Conservation (phyloP, 352 stramenopile species). For the Halophytophthora polymorphica region DNA sequence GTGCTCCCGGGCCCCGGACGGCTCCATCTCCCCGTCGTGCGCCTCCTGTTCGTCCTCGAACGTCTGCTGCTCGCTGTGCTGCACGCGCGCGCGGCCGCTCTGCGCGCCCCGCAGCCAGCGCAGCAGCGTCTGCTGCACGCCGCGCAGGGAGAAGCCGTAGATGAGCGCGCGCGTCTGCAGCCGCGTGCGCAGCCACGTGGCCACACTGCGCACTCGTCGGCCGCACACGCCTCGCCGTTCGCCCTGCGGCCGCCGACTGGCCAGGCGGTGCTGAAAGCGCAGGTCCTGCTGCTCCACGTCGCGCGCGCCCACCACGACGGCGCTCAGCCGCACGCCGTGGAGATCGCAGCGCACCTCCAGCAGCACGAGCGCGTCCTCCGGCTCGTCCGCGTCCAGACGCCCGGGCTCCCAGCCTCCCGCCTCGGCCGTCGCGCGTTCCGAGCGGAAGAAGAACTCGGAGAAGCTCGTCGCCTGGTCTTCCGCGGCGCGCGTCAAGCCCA, state of each 20-base stretch:
- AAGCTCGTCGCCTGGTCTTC: slow-evolving; percentile 50
- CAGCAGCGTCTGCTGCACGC: slow-evolving; percentile 68
- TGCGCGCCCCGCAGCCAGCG: slow-evolving; percentile 43
- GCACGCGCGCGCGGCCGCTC: slow-evolving; percentile 24
- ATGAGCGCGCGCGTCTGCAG: slow-evolving; percentile 61
- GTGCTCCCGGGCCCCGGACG: slow-evolving; percentile 30
- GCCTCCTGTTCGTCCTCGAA: slow-evolving; percentile 19
- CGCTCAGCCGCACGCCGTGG: slow-evolving; percentile 55
- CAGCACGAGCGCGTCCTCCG: slow-evolving; percentile 36
- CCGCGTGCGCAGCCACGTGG: slow-evolving; percentile 42
- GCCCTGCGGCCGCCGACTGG: too few relatives aligned
- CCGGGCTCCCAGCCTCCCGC: slow-evolving; percentile 17
- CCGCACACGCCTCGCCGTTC: slow-evolving; percentile 29
- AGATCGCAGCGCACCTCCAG: slow-evolving; percentile 77
- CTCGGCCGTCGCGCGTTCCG: slow-evolving; percentile 35
- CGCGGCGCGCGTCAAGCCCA: slow-evolving; percentile 11
- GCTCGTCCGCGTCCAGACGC: slow-evolving; percentile 2
- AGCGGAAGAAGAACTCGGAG: slow-evolving; percentile 66
- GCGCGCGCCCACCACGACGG: slow-evolving; percentile 56
- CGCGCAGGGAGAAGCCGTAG: slow-evolving; percentile 74
- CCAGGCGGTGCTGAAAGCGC: slow-evolving; percentile 45
- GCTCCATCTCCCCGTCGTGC: slow-evolving; percentile 15
- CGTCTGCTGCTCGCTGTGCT: slow-evolving; percentile 8
- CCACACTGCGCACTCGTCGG: slow-evolving; percentile 43
- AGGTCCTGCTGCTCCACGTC: slow-evolving; percentile 66